phyloP scores from a whole-genome alignment of 2,329 filamentous ascomycete species.

The Claviceps sp. region DNA sequence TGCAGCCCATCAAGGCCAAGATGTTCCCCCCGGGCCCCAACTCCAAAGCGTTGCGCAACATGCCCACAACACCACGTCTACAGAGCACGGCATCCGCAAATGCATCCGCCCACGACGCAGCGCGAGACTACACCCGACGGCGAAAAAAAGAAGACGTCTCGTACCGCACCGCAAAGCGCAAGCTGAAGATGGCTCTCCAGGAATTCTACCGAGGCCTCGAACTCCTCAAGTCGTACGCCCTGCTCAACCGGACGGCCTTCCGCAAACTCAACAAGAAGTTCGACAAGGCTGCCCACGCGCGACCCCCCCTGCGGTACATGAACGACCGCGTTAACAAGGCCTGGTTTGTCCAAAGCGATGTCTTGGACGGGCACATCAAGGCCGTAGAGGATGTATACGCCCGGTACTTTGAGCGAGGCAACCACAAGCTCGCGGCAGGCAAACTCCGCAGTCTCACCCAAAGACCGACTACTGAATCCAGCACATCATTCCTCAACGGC shows the following conservation, averaged over 20 bases:
- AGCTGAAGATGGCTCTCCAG: conserved; percentile 79
- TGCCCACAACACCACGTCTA: conserved; percentile 37
- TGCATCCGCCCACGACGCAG: conserved; percentile 17
- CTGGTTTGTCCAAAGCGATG: conserved; percentile 83
- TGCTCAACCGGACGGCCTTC: conserved; percentile 85
- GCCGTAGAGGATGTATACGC: conserved; percentile 85
- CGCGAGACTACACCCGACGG: conserved; percentile 38
- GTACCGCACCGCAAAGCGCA: conserved; percentile 78
- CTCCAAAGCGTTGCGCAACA: conserved; percentile 42
- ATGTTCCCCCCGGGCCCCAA: conserved; percentile 46
- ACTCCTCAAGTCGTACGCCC: conserved; percentile 77
- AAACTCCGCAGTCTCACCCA: conserved; percentile 66
- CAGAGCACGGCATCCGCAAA: conserved; percentile 6
- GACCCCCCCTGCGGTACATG: conserved; percentile 70
- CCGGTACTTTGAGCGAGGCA: conserved; percentile 85
- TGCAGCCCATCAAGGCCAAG: conserved; percentile 40
- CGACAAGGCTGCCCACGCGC: conserved; percentile 75
- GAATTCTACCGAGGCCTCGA: conserved; percentile 91
- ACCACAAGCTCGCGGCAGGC: conserved; percentile 78
- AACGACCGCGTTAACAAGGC: conserved; percentile 81
- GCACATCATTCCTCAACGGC: conserved; percentile 46
- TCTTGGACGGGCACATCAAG: conserved; percentile 67
- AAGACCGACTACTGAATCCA: conserved; percentile 42
- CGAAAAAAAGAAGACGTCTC: conserved; percentile 46
- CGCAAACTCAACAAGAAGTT: conserved; percentile 99